These are phyloP conservation scores for Fusarium annulatum DNA, from an alignment of 2,329 filamentous ascomycete genomes.

Conservation along the genomic window DNA sequence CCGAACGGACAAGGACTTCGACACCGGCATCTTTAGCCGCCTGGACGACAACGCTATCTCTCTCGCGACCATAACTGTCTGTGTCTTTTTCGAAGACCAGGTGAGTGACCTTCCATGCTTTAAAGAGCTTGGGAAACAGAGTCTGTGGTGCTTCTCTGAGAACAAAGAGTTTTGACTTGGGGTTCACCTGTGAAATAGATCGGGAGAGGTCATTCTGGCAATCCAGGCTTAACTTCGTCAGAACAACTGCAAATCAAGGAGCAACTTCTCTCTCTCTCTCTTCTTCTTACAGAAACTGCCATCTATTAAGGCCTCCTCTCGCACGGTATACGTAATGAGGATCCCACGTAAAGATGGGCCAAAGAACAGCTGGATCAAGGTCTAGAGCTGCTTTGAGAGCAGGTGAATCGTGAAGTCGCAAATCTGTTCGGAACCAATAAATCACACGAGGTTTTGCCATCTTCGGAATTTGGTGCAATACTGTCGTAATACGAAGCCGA, in stretches of 20 bases:
- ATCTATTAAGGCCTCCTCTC: conserved; percentile 77
- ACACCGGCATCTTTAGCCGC: conserved; percentile 75
- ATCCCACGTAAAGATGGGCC: conserved; percentile 84
- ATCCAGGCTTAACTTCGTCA: conserved; percentile 64
- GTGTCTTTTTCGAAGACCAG: conserved; percentile 84
- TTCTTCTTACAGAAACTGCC: conserved; percentile 71
- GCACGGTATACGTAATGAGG: conserved; percentile 82
- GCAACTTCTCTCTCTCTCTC: not conserved
- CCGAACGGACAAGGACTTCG: conserved; percentile 71
- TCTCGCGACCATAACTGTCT: conserved; percentile 74
- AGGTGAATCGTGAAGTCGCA: conserved; percentile 81
- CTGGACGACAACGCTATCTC: conserved; percentile 69
- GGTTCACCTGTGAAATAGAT: conserved; percentile 75
- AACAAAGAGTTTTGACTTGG: conserved; percentile 76
- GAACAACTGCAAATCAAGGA: not conserved
- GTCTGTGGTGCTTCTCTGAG: conserved; percentile 79
- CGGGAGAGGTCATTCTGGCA: conserved; percentile 77
- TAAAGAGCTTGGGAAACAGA: conserved; percentile 77
- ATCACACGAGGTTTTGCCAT: conserved; percentile 63
- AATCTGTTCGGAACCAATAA: conserved; percentile 83
- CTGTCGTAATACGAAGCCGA: not conserved
- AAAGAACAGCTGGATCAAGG: conserved; percentile 74
- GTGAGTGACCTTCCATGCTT: conserved; percentile 78
- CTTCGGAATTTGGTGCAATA: not conserved
- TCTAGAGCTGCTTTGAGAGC: conserved; percentile 78